A percentile compares a stretch with the other conserved stretches of the same genome.
These are phyloP conservation scores for Scedosporium boydii DNA, from an alignment of 2,329 filamentous ascomycete genomes.

Conservation along the genomic window DNA sequence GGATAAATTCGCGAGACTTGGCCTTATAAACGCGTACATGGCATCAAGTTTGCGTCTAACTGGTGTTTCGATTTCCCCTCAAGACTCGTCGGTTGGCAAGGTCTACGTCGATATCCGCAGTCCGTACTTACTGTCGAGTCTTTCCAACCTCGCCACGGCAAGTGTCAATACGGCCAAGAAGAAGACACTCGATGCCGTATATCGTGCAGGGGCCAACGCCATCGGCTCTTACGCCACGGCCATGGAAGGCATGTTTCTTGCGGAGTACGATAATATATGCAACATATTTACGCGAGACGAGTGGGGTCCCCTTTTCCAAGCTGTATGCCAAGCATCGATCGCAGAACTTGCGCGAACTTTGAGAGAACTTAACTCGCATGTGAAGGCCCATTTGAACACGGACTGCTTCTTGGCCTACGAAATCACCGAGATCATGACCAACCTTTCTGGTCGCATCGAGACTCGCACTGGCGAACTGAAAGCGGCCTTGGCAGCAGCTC, in stretches of 20 bases:
- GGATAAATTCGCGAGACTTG: slow-evolving; percentile 65
- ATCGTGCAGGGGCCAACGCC: slow-evolving; percentile 80
- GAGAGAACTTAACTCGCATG: slow-evolving; percentile 80
- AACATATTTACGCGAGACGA: slow-evolving; percentile 79
- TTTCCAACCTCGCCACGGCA: slow-evolving; percentile 80
- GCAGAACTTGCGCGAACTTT: slow-evolving; percentile 78
- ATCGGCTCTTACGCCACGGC: slow-evolving; percentile 83
- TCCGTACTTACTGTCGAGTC: slow-evolving; percentile 70
- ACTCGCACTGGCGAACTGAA: slow-evolving; percentile 79
- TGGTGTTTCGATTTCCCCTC: slow-evolving; percentile 24
- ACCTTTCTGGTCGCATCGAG: slow-evolving; percentile 70
- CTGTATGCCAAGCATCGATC: slow-evolving; percentile 69
- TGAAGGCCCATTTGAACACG: slow-evolving; percentile 74
- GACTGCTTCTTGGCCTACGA: slow-evolving; percentile 96
- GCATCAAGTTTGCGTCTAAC: slow-evolving; percentile 44
- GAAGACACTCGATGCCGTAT: slow-evolving; percentile 72
- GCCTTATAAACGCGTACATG: slow-evolving; percentile 73
- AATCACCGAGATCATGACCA: slow-evolving; percentile 81
- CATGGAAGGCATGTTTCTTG: slow-evolving; percentile 76
- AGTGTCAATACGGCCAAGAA: slow-evolving; percentile 77
- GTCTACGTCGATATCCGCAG: slow-evolving; percentile 82
- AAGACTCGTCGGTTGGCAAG: slow-evolving; percentile 63
- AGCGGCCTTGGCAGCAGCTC: slow-evolving; percentile 66
- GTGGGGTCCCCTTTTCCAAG: slow-evolving; percentile 69
- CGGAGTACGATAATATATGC: slow-evolving; percentile 87